Conservation (phyloP, 768 basidiomycete genomes). For the Rhodocollybia butyracea region DNA sequence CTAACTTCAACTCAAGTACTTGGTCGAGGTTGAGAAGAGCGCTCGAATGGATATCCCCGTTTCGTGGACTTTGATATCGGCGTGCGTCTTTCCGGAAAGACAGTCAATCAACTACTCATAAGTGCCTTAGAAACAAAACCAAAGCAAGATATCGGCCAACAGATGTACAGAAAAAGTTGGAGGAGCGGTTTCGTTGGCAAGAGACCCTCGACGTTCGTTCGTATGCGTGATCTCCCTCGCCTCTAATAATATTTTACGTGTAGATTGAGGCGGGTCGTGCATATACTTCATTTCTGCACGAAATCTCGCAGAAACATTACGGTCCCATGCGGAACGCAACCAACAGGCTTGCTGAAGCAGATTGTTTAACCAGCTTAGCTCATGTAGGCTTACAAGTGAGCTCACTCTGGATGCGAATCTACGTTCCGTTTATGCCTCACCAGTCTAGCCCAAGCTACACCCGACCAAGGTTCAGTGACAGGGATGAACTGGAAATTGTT, state of each 20-base stretch:
- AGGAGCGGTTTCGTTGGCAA: conserved; percentile 70
- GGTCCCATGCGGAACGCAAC: conserved; percentile 69
- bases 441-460: conserved; percentile 49
- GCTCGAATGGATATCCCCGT: conserved; percentile 48
- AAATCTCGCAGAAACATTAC: conserved; percentile 70
- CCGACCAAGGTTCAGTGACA: conserved; percentile 70
- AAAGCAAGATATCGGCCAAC: conserved; percentile 77
- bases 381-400: conserved; percentile 60
- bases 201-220: conserved; percentile 56
- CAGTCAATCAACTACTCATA: not conserved
- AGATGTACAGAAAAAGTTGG: conserved; percentile 51
- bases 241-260: not conserved
- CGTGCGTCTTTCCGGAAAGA: conserved; percentile 33
- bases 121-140: conserved; percentile 58
- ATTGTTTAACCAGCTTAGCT: conserved; percentile 86
- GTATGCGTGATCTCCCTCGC: not conserved
- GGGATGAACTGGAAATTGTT: conserved; percentile 65
- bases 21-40: conserved; percentile 71
- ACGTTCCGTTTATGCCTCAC: not conserved
- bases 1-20: conserved; percentile 44
- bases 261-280: conserved; percentile 63
- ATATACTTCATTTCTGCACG: conserved; percentile 62
- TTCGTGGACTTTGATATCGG: conserved; percentile 65
- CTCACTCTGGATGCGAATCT: not conserved
- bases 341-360: conserved; percentile 77